Evolutionary conservation across 2,329 filamentous ascomycete species (phyloP).

Genomic region (Pseudogymnoascus sp.): DNA sequence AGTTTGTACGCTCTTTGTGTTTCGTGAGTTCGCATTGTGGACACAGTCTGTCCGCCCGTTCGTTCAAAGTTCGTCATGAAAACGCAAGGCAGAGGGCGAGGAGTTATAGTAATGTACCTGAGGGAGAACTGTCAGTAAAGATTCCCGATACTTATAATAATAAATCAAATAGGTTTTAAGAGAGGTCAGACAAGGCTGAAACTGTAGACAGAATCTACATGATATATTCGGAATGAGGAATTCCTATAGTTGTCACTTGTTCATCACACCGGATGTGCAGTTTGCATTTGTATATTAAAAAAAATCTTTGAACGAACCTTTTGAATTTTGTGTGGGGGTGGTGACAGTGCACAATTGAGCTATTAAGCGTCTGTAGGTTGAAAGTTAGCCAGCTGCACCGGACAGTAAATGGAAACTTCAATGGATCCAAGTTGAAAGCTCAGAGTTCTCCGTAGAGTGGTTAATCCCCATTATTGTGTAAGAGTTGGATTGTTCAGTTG

Average conservation of each 20-base stretch:
- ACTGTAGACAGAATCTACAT: conserved; percentile 32
- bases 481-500: conserved; percentile 37
- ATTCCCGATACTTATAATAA: not conserved
- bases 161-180: conserved; percentile 12
- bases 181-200: conserved; percentile 39
- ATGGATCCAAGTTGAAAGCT: conserved; percentile 17
- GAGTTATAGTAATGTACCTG: conserved; percentile 25
- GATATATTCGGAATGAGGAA: conserved; percentile 30
- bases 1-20: conserved; percentile 33
- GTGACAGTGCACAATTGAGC: not conserved
- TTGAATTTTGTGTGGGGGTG: conserved; percentile 10
- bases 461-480: conserved; percentile 30
- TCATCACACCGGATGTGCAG: conserved; percentile 26
- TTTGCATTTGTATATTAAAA: conserved; percentile 13
- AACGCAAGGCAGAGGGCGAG: conserved; percentile 11
- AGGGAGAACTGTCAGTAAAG: conserved; percentile 18
- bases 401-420: not conserved
- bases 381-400: not conserved
- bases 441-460: conserved; percentile 29
- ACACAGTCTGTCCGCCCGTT: conserved; percentile 37
- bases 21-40: conserved; percentile 25
- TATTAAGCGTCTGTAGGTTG: not conserved
- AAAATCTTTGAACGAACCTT: conserved; percentile 23
- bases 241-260: conserved; percentile 29
- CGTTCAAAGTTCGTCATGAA: conserved; percentile 38